A percentile compares a stretch with the other conserved stretches of the same genome.
These are phyloP conservation scores for Lactarius tabidus DNA, from an alignment of 768 basidiomycete species.

Conservation along the genomic window DNA sequence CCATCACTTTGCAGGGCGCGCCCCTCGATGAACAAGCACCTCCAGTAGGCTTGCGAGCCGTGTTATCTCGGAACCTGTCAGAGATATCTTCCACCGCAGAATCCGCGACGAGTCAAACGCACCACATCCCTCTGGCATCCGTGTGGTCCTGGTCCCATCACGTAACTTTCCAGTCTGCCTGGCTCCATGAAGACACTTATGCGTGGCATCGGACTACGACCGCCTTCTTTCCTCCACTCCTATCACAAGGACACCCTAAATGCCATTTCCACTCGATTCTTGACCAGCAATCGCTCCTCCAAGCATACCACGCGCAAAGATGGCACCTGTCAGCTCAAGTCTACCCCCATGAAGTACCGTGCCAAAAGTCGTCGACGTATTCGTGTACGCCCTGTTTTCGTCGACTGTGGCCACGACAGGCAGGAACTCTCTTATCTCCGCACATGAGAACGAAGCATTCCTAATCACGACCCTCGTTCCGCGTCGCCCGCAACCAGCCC, in stretches of 20 bases:
- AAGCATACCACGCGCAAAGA: not conserved
- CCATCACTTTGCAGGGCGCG: not conserved
- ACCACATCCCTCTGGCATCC: conserved; percentile 14
- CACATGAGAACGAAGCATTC: not conserved
- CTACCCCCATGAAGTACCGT: not conserved
- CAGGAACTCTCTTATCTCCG: not conserved
- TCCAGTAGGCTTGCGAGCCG: not conserved
- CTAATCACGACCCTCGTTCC: not conserved
- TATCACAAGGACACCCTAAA: conserved; percentile 14
- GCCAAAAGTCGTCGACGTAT: not conserved
- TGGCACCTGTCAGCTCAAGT: not conserved
- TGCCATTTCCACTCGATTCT: conserved; percentile 1
- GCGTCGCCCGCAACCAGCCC: not conserved
- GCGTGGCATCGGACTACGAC: not conserved
- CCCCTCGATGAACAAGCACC: not conserved
- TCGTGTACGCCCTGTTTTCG: not conserved
- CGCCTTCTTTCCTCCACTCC: not conserved
- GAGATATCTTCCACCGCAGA: not conserved
- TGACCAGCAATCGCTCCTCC: not conserved
- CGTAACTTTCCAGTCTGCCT: not conserved
- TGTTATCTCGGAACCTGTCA: too few relatives aligned
- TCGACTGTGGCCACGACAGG: not conserved
- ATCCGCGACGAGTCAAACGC: conserved; percentile 1
- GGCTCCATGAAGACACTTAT: not conserved
- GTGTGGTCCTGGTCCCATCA: conserved; percentile 4